phyloP scores from a whole-genome alignment of 768 basidiomycete species.

The Tephrocybe sp. region DNA sequence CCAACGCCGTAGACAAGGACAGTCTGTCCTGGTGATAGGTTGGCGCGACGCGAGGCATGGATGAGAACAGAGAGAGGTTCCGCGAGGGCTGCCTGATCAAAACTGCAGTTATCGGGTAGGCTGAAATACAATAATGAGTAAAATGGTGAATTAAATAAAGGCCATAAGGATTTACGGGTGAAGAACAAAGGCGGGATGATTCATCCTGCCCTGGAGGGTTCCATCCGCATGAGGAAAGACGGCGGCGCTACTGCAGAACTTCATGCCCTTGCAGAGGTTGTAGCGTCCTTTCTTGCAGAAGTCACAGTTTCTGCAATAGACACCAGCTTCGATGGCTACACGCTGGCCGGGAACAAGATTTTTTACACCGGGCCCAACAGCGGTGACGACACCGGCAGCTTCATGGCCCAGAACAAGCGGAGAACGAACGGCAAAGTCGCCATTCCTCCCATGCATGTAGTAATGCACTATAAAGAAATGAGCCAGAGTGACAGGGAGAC shows the following conservation, averaged over 20 bases:
- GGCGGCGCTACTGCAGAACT: constrained; percentile 87
- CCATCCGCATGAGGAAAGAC: constrained; percentile 93
- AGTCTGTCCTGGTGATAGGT: constrained; percentile 49
- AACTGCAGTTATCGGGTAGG: constrained; percentile 72
- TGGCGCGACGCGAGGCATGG: constrained; percentile 50
- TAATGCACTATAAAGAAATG: constrained; percentile 69
- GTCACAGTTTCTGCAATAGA: constrained; percentile 76
- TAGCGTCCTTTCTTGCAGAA: constrained; percentile 78
- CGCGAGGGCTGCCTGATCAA: constrained; percentile 82
- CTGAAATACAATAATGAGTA: constrained; percentile 31
- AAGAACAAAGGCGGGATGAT: constrained; percentile 82
- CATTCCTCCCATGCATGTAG: constrained; percentile 85
- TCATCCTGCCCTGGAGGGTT: constrained; percentile 83
- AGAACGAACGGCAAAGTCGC: constrained; percentile 81
- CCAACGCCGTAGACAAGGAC: constrained; percentile 92
- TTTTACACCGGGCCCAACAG: constrained; percentile 72
- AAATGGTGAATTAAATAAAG: constrained; percentile 8
- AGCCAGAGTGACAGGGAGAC: neutral
- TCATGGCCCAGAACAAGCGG: constrained; percentile 95
- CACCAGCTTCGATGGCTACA: constrained; percentile 92
- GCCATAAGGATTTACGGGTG: constrained; percentile 66
- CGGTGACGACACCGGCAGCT: constrained; percentile 81
- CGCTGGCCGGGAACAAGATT: constrained; percentile 72
- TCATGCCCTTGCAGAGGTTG: constrained; percentile 89
- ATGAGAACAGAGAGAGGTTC: constrained; percentile 94